Percentiles rank a stretch among this genome's conserved stretches.
Conservation (phyloP, 2,329 filamentous ascomycete species). For the Fusarium vanettenii region DNA sequence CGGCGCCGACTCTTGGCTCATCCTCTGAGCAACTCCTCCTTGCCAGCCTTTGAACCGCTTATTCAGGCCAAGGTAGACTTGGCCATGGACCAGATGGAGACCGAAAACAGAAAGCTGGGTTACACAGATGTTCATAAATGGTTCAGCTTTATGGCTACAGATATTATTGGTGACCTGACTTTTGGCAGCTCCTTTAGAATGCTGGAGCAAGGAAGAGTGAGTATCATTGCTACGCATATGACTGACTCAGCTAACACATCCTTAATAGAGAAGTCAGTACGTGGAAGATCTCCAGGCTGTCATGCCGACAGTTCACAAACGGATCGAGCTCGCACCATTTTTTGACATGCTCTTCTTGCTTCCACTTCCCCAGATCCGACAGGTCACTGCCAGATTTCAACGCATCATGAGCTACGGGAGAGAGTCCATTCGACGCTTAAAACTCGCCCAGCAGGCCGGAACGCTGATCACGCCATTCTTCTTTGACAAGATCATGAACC, state of each 20-base stretch:
- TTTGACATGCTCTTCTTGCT: not conserved
- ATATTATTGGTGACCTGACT: constrained; percentile 6
- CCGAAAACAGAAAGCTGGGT: not conserved
- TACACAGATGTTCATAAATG: not conserved
- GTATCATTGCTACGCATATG: too few species aligned
- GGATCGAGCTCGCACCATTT: not conserved
- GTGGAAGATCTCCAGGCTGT: not conserved
- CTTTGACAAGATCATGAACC: constrained; percentile 1
- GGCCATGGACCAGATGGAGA: not conserved
- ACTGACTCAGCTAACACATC: not conserved
- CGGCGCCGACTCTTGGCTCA: not conserved
- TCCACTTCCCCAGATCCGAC: not conserved
- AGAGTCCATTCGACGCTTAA: not conserved
- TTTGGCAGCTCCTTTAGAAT: constrained; percentile 2
- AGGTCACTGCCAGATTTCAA: not conserved
- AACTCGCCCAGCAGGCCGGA: not conserved
- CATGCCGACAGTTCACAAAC: not conserved
- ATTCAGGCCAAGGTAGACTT: not conserved
- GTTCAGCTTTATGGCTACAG: constrained; percentile 12
- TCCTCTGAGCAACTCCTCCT: not conserved
- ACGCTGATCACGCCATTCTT: not conserved
- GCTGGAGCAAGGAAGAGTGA: constrained; percentile 4
- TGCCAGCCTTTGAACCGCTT: not conserved
- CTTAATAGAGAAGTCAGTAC: not conserved
- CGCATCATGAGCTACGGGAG: not conserved